Base-by-base conservation (phyloP, 192 early-diverging fungal species). In the Coemansia sp. region DNA sequence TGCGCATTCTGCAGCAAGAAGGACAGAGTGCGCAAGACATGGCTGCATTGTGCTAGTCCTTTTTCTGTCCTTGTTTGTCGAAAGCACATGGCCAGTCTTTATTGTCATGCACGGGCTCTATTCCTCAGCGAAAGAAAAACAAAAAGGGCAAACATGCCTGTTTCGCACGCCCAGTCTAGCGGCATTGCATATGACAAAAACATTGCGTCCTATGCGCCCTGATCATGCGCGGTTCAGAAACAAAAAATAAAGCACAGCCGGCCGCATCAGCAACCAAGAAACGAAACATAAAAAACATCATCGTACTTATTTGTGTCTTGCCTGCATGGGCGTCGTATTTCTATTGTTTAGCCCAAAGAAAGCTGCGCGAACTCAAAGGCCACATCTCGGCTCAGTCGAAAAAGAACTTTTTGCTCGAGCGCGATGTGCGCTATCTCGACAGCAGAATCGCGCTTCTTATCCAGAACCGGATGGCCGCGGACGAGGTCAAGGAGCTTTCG, bases 301-400 rank as follows among this genome's bases (percentile, higher is more conserved):
- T n/a, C n/a, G n/a, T n/a, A n/a, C n/a, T n/a, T n/a, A n/a, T n/a
- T n/a, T n/a, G n/a, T n/a, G n/a, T n/a, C n/a, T n/a, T n/a, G n/a
- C n/a, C n/a, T n/a, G n/a, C n/a, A n/a, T n/a, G n/a, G n/a, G n/a
- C n/a, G n/a, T n/a, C n/a, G n/a, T 42, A 42, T 28, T 42, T 19
- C 30, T 45, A 19, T 64, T 45, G 13, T 64, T 25, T 79, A 79
- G 94, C 91, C 6, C 94, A 96, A 74, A 84, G 88, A 57, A 83
- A 83, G 16, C 83, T 96, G 48, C 82, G 91, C 35, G 91, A 94
- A 60, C 79, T 96, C 46, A 96, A 96, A 75, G 80, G 85, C 34
- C 84, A 88, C 48, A 95, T 96, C 48, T 96, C 94, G n/a, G 72
- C 87, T 18, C 94, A 96, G 74, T 94, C 92, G 13, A 96, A 96